Evolutionary conservation across 495 filamentous ascomycete species (phyloP), one percentile per base, ranked within the genome.

Genomic region (Elaphomyces granulatus): DNA sequence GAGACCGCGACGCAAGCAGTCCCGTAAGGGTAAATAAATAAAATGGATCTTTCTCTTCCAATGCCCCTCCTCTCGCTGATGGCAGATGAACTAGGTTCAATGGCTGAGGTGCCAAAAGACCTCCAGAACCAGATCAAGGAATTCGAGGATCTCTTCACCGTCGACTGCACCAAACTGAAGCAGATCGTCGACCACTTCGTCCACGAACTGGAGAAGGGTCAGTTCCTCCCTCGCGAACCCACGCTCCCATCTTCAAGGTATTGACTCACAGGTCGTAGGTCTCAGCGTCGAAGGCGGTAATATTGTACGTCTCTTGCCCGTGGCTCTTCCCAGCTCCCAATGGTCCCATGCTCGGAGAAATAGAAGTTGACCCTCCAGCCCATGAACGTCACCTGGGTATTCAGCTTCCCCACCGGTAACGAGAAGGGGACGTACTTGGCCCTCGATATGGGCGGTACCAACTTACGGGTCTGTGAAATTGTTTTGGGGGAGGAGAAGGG

Each of bases 311-410:
- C 38, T 40, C 42, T 35, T 36, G 19, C 36, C 35, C 8, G 12
- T 20, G 18, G 17, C 28, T 16, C n/a, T n/a, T n/a, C n/a, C n/a
- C n/a, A n/a, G 33, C 31, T 37, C 15, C 10, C 20, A 19, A 32
- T 15, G 3, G 28, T 19, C 37, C 16, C n/a, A 31, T 4, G 36
- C 26, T 43, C 20, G 19, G 19, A 34, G 14, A 6, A 7, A 15
- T 35, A 2, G 17, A 36, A 21, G 51, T 53, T 51, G 47, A 50
- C 46, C 37, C 6, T 23, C 34, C 58, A 94, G 87, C 90, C 90
- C 44, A 98, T 98, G 90, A 96, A 95, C 63, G 83, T 90, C 32
- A 96, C 90, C 37, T 98, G 90, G 90, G 87, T 90, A 41, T 87
- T 96, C 78, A 78, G 75, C 41, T 93, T 82, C 61, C 90, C 90